Conservation (phyloP, 768 basidiomycete genomes). For the Mycena metata region DNA sequence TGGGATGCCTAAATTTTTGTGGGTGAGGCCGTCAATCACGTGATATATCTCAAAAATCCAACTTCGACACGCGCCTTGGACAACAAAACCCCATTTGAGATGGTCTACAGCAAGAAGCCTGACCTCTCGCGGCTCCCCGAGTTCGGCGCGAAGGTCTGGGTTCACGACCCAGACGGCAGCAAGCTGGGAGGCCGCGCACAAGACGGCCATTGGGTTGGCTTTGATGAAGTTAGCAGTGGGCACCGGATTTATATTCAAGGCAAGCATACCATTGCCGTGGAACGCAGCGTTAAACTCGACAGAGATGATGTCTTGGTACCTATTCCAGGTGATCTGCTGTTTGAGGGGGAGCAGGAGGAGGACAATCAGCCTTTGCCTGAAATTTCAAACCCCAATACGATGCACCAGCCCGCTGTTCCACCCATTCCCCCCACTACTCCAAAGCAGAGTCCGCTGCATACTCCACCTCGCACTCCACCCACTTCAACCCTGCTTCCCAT, state of each 20-base stretch:
- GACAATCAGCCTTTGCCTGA: conserved; percentile 30
- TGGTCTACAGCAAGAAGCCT: conserved; percentile 39
- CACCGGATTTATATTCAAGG: conserved; percentile 50
- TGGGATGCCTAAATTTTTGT: conserved; percentile 48
- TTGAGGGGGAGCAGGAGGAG: conserved; percentile 42
- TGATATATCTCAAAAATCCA: conserved; percentile 45
- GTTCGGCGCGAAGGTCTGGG: conserved; percentile 43
- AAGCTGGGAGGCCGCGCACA: conserved; percentile 46
- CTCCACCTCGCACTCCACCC: conserved; percentile 14
- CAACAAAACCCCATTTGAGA: conserved; percentile 43
- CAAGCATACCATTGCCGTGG: conserved; percentile 41
- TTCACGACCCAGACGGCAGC: conserved; percentile 37
- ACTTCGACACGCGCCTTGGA: conserved; percentile 41
- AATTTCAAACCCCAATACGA: conserved; percentile 7
- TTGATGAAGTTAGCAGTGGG: conserved; percentile 49
- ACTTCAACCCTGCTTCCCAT: background rate
- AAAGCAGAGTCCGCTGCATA: background rate
- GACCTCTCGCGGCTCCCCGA: conserved; percentile 38
- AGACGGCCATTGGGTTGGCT: conserved; percentile 52
- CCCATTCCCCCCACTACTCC: background rate
- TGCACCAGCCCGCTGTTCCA: background rate
- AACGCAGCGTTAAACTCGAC: conserved; percentile 48
- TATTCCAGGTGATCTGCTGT: conserved; percentile 19
- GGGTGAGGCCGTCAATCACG: conserved; percentile 48
- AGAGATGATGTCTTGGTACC: conserved; percentile 30